Conservation (phyloP, 139 green algal species). For the Coelastrella sp. region DNA sequence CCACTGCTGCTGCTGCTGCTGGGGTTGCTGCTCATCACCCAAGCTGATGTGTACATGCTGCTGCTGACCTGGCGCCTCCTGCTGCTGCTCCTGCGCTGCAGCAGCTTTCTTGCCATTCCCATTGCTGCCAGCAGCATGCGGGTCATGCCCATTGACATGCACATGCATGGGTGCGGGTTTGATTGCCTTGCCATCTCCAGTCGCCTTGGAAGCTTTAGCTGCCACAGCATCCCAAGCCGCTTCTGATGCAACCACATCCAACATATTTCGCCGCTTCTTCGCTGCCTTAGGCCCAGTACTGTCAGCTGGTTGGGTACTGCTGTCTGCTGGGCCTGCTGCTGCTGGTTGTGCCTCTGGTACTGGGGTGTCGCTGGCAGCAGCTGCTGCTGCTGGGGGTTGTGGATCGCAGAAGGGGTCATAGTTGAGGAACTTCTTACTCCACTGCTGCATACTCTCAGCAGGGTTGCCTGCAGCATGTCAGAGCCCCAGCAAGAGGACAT, state of each 20-base stretch:
- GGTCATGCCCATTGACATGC: conserved; percentile 1
- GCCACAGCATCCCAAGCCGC: conserved; percentile 36
- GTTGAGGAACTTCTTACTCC: conserved; percentile 46
- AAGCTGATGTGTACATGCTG: not conserved
- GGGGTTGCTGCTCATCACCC: not conserved
- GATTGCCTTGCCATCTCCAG: not conserved
- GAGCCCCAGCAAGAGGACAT: no score
- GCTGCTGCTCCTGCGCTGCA: conserved; percentile 23
- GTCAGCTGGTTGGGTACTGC: not conserved
- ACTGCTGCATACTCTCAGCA: conserved; percentile 57
- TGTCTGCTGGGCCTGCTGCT: not conserved
- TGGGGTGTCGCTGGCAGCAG: not conserved
- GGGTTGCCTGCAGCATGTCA: conserved; percentile 27
- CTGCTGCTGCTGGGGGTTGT: not conserved
- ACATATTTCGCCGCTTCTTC: not conserved
- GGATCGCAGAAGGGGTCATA: conserved; percentile 24
- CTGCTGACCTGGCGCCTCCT: not conserved
- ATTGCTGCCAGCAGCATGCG: conserved; percentile 16
- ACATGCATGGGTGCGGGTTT: conserved; percentile 8
- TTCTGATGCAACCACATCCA: conserved; percentile 5
- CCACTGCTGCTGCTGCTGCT: conserved; percentile 39
- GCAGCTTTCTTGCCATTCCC: conserved; percentile 9
- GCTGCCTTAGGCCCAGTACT: not conserved
- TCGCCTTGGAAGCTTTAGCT: not conserved
- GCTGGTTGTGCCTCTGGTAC: not conserved